Base-by-base conservation (phyloP, 805 yeast species). In the Saccharomycopsis sp. region DNA sequence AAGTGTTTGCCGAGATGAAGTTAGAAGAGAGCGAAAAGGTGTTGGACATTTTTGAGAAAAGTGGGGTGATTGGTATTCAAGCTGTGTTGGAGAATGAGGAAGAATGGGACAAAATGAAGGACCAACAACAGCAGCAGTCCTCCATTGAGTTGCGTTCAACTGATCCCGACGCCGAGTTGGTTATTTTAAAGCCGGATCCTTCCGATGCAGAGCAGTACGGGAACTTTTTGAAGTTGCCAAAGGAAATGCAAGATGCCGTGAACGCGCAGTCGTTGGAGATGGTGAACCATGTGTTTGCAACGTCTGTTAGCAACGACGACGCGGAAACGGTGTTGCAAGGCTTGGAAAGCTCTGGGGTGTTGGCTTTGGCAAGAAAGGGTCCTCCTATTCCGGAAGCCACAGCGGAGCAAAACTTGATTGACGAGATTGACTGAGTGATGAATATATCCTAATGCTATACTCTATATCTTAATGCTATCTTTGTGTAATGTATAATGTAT, bases 91-190 rank as follows among this genome's bases (percentile, higher is more conserved):
- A 83, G 50, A 75, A 81, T 55, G 87, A 80, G 54, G 64, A 71
- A 16, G 84, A 83, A 43, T 83, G 81, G 58, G 62, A 71, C 42
- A 38, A 38, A 15, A 39, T 46, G 48, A 36, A 45, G 27, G 65
- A 57, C 4, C 61, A 53, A 6, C 68, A 58, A 26, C 49, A 50
- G 27, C 51, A 47, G n/a, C 48, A 37, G 16, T 21, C 41, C 9
- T 77, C 80, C 46, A 85, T 89, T 51, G 97, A 92, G 62, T 67
- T 89, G 55, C 82, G 83, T 54, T 76, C 95, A 0, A 71, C 87
- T 42, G 97, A 89, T 60, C 95, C 92, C 30, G 70, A 77, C 45
- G 74, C 87, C 1, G 80, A 81, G 58, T 66, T 89, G 31, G 68
- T 74, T 38, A 85, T 89, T 9, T 69, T 68, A 41, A 61, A 83